Conservation (phyloP, 768 basidiomycete species). For the Pleurotus salmoneostramineus region DNA sequence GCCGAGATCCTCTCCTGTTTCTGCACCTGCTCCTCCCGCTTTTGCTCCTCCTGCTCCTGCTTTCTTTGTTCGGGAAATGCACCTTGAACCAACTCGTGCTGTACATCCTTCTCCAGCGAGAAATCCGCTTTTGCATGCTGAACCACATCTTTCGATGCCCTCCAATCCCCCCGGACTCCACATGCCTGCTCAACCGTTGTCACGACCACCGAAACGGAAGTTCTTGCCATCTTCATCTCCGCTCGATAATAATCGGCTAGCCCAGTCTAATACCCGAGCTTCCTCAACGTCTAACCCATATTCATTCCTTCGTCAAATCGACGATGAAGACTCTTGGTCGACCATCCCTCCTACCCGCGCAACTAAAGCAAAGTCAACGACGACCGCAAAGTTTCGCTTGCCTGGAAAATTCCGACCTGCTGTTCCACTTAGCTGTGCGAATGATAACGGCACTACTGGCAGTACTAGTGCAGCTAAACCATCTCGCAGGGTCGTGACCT, state of each 20-base stretch:
- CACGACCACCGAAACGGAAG: neutral
- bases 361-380: neutral
- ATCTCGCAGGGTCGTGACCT: conserved; percentile 7
- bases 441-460: neutral
- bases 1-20: neutral
- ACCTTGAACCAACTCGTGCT: neutral
- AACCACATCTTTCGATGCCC: neutral
- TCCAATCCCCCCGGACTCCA: neutral
- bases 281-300: neutral
- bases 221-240: neutral
- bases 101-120: neutral
- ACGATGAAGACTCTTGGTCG: neutral
- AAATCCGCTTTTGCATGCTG: too few relatives aligned
- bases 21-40: neutral
- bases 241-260: neutral
- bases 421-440: neutral
- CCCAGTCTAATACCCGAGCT: neutral
- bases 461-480: neutral
- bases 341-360: conserved; percentile 3
- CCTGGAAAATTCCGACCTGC: conserved; percentile 1
- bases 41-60: neutral
- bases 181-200: neutral
- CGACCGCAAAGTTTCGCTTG: conserved; percentile 4
- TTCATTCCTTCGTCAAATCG: neutral
- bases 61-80: neutral